These are phyloP conservation scores for Lachancea kluyveri DNA, from an alignment of 805 yeast species.

Conservation along the genomic window DNA sequence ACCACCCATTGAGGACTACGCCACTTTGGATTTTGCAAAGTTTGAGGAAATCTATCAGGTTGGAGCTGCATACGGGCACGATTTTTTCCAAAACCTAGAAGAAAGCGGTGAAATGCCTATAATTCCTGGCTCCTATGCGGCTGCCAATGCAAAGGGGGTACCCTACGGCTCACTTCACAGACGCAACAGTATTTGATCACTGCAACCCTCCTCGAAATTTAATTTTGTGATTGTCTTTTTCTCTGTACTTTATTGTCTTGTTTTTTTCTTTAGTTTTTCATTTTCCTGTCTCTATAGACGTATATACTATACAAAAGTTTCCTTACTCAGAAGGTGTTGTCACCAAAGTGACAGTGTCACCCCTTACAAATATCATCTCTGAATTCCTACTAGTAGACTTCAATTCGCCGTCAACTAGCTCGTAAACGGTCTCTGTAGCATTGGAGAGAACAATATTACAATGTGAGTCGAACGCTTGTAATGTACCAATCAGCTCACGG, in stretches of 20 bases:
- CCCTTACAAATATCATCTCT: slow-evolving; percentile 93
- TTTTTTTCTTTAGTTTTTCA: slow-evolving; percentile 3
- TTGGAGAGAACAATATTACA: slow-evolving; percentile 94
- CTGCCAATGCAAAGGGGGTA: slow-evolving; percentile 22
- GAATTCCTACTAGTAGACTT: slow-evolving; percentile 48
- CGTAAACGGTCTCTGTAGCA: slow-evolving; percentile 76
- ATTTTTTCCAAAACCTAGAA: slow-evolving; percentile 46
- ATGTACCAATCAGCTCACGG: slow-evolving; percentile 81
- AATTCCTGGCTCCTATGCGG: slow-evolving; percentile 46
- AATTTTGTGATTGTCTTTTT: slow-evolving; percentile 3
- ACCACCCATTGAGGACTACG: slow-evolving; percentile 91
- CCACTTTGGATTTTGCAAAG: slow-evolving; percentile 85
- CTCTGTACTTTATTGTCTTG: background rate
- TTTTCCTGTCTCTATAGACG: background rate
- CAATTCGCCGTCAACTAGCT: slow-evolving; percentile 42
- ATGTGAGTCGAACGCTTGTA: slow-evolving; percentile 94
- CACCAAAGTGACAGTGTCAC: slow-evolving; percentile 91
- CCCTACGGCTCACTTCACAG: slow-evolving; percentile 37
- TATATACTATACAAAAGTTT: slow-evolving; percentile 5
- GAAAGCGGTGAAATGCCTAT: slow-evolving; percentile 50
- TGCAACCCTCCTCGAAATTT: slow-evolving; percentile 1
- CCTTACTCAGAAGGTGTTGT: slow-evolving; percentile 40
- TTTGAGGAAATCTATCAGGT: slow-evolving; percentile 84
- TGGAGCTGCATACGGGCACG: slow-evolving; percentile 69
- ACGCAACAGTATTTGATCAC: slow-evolving; percentile 53